Evolutionary conservation across 495 filamentous ascomycete species (phyloP), one percentile per base, ranked within the genome.

Genomic region (Aspergillus egyptiacus): DNA sequence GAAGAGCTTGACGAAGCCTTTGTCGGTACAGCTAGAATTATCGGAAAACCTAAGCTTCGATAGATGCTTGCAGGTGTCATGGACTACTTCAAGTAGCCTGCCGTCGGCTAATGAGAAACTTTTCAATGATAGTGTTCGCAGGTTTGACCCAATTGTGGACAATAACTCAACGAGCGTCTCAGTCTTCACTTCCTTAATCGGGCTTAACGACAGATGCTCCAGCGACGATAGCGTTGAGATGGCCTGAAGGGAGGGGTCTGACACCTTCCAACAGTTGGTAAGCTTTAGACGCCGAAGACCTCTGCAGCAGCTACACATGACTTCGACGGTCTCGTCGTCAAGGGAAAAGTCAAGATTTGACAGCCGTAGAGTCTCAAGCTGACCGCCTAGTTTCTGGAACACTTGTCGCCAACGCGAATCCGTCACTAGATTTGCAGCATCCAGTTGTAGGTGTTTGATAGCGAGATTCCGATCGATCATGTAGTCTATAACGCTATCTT

Each of bases 401-500:
- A 85, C 77, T 32, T 75, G 68, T 37, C 69, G 70, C 89, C 89
- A 95, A 47, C 74, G 79, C 0, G 67, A 67, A 55, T 93, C 80
- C 3, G 80, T 78, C 7, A 95, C 69, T 4, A 96, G 76, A 51
- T 95, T 96, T 2, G 88, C 81, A 13, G 86, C 83, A 56, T 88
- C 80, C 5, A 96, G 62, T 65, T 88, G 66, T 70, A 81, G 48
- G 59, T 78, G 51, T 71, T 67, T 75, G 35, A 95, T 73, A 8
- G 76, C 56, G 31, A 82, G 69, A 32, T 84, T 66, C 18, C 85
- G 82, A 45, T 82, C 82, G 4, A 86, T 69, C 57, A 95, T 79
- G 64, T 88, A 94, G 15, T 91, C 75, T 59, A 95, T 73, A 20
- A 87, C 83, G 10, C 70, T 62, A 57, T 95, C 85, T 62, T 93